phyloP scores from a whole-genome alignment of 2,329 filamentous ascomycete species.

The Cytospora piceae region DNA sequence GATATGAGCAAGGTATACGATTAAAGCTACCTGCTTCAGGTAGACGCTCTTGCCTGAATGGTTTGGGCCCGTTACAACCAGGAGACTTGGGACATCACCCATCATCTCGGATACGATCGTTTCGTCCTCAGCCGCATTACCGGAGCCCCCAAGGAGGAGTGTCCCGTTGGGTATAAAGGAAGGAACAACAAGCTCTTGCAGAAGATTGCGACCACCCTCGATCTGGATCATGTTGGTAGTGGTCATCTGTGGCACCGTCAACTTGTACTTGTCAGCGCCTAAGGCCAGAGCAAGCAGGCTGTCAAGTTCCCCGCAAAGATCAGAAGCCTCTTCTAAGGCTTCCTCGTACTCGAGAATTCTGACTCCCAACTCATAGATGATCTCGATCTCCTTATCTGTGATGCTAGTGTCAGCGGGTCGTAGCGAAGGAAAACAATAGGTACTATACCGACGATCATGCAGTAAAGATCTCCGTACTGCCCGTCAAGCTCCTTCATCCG shows the following conservation, averaged over 20 bases:
- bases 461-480: constrained; percentile 82
- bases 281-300: constrained; percentile 79
- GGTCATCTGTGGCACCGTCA: constrained; percentile 71
- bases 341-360: constrained; percentile 70
- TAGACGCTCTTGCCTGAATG: constrained; percentile 97
- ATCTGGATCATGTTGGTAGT: constrained; percentile 73
- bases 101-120: constrained; percentile 22
- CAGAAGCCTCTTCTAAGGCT: constrained; percentile 69
- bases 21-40: constrained; percentile 88
- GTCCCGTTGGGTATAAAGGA: constrained; percentile 86
- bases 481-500: constrained; percentile 81
- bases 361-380: constrained; percentile 76
- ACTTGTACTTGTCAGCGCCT: constrained; percentile 74
- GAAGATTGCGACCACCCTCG: constrained; percentile 76
- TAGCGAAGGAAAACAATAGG: neutral
- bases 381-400: constrained; percentile 83
- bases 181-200: constrained; percentile 83
- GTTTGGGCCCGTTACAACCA: constrained; percentile 90
- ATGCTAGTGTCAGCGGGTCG: neutral
- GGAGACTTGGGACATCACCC: constrained; percentile 60
- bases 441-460: constrained; percentile 73
- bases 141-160: constrained; percentile 62
- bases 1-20: constrained; percentile 89
- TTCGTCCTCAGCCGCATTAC: constrained; percentile 29
- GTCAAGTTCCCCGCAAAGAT: constrained; percentile 85